Base-by-base conservation (phyloP, 805 yeast genomes). In the Yamadazyma tumulicola region DNA sequence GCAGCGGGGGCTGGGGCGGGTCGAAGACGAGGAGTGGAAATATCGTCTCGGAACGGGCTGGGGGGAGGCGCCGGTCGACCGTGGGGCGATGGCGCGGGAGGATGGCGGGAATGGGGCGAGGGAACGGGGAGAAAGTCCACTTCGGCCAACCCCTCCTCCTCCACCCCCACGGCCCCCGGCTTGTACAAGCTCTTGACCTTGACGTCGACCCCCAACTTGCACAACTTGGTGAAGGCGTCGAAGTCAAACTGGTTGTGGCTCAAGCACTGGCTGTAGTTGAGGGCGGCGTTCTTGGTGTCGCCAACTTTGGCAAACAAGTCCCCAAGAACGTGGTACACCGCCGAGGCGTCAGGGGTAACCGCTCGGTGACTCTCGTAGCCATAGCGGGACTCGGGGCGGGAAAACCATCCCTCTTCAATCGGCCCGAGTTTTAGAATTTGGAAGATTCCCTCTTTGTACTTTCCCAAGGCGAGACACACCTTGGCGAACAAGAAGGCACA, bases 211-310 rank as follows among this genome's bases (percentile, higher is more conserved):
- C 95, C 93, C 60, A 82, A 62, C 31, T 70, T 68, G 48, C 87
- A 78, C 31, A 93, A 62, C 27, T 81, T 80, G 45, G 81, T 86
- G 43, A 86, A 79, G 0, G 96, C 87, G 52, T 87, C 96, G 75
- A 93, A 87, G 26, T 87, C 70, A 51, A 69, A 85, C 12, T 95
- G 96, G 52, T 93, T 85, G 43, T 70, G 59, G 39, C 77, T 76
- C 37, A 87, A 67, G 1, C 91, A 85, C 44, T 73, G 76, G 0
- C 85, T 72, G 53, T 81, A 85, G 48, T 77, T 74, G 31, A 81
- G 59, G 0, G 83, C 72, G 37, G 93, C 79, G 38, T 80, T 78
- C 45, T 77, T 74, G 4, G 64, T 51, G 50, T 83, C 86, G 16
- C 83, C 85, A 6, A 68, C 58, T 6, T 70, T 67, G 13, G 61